phyloP scores from a whole-genome alignment of 305 asterid genomes.

The Fraxinus angustifolia region DNA sequence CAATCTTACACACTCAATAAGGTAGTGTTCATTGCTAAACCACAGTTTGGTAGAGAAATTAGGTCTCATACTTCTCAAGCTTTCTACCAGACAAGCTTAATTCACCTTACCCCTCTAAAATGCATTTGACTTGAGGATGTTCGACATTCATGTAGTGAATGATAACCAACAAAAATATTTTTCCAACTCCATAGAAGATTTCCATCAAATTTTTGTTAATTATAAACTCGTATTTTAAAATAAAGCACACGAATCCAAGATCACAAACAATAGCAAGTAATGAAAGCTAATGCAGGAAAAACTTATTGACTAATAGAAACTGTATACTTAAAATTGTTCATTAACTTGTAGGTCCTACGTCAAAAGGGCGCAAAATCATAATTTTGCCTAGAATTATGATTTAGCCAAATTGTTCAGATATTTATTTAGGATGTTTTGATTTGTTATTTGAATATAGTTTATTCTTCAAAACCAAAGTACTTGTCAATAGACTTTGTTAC shows the following conservation, averaged over 20 bases:
- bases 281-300: slow-evolving; percentile 2
- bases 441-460: not conserved
- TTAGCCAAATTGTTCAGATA: not conserved
- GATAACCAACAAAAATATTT: not conserved
- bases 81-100: not conserved
- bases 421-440: not conserved
- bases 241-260: slow-evolving; percentile 8
- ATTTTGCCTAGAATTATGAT: not conserved
- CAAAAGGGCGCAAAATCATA: not conserved
- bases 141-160: not conserved
- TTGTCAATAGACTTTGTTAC: slow-evolving; percentile 63
- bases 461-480: not conserved
- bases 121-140: not conserved
- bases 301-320: slow-evolving; percentile 32
- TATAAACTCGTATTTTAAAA: not conserved
- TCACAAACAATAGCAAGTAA: slow-evolving; percentile 4
- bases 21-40: not conserved
- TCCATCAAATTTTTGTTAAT: not conserved
- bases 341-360: not conserved
- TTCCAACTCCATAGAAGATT: not conserved
- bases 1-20: not conserved
- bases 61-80: not conserved
- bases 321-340: not conserved
- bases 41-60: not conserved
- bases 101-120: slow-evolving; percentile 16